Percentiles rank a stretch among this genome's conserved stretches.
Evolutionary conservation across 805 yeast genomes (phyloP).

Genomic region (Tetrapisispora namnaoensis): DNA sequence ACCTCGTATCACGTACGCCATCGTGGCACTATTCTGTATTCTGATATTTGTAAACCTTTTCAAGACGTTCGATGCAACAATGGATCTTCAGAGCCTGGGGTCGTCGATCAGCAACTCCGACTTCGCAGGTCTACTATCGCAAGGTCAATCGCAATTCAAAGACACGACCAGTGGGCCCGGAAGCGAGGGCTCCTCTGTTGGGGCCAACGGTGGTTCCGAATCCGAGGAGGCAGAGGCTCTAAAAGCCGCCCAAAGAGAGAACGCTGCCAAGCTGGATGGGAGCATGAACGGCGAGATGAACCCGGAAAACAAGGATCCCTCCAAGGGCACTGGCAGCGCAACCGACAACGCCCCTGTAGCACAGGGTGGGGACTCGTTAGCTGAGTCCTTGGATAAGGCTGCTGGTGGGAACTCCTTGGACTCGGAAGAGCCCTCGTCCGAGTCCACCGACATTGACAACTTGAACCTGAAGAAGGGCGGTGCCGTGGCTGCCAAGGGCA

Average conservation of each 20-base stretch:
- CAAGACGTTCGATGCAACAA: background rate
- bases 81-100: background rate
- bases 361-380: background rate
- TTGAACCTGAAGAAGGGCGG: background rate
- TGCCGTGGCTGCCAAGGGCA: background rate
- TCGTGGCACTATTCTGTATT: background rate
- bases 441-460: background rate
- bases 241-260: background rate
- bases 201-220: background rate
- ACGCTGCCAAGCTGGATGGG: background rate
- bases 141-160: background rate
- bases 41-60: background rate
- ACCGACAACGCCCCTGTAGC: background rate
- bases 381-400: background rate
- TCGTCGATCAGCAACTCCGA: background rate
- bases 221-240: background rate
- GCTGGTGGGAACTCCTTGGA: background rate
- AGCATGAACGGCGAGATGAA: background rate
- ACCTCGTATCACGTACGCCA: background rate
- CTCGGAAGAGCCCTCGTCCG: background rate
- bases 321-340: background rate
- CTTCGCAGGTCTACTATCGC: background rate
- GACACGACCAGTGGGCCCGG: background rate
- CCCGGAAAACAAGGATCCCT: background rate
- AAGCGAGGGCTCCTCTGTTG: background rate